Evolutionary conservation across 148 eudicot genomes (phyloP).

Genomic region (Oxyria digyna): DNA sequence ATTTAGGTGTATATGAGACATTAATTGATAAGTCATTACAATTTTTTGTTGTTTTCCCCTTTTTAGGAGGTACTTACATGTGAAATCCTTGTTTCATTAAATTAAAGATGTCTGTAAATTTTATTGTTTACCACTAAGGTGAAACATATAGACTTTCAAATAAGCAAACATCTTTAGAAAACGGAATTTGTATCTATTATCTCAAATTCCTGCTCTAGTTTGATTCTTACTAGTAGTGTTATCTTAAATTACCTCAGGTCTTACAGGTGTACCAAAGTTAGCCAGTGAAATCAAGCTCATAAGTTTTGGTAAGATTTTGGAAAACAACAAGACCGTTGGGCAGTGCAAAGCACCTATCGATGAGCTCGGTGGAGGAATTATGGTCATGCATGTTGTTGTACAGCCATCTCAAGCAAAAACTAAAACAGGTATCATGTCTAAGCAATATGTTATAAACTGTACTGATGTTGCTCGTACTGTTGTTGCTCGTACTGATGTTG

Average conservation of each 20-base stretch:
- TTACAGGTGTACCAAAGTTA: conserved; percentile 58
- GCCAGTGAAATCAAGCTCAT: conserved; percentile 85
- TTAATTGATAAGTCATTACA: background rate
- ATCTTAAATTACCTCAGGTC: conserved; percentile 30
- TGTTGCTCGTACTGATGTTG: too few relatives aligned
- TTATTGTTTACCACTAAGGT: background rate
- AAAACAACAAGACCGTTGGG: conserved; percentile 76
- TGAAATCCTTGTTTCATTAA: too few relatives aligned
- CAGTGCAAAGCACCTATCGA: conserved; percentile 86
- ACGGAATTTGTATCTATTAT: background rate
- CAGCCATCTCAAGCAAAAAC: too few relatives aligned
- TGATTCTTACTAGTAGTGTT: background rate
- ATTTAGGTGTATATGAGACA: background rate
- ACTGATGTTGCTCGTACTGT: too few relatives aligned
- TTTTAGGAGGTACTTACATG: background rate
- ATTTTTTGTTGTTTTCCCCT: background rate
- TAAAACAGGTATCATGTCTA: conserved; percentile 82
- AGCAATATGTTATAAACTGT: conserved; percentile 2
- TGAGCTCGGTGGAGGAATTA: conserved; percentile 67
- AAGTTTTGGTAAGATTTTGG: conserved; percentile 84
- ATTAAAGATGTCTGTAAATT: background rate
- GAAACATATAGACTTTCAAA: background rate
- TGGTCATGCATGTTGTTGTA: too few relatives aligned
- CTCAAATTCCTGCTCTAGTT: background rate
- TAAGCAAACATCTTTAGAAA: background rate